Conservation (phyloP, 768 basidiomycete species). For the Naganishia vishniacii region DNA sequence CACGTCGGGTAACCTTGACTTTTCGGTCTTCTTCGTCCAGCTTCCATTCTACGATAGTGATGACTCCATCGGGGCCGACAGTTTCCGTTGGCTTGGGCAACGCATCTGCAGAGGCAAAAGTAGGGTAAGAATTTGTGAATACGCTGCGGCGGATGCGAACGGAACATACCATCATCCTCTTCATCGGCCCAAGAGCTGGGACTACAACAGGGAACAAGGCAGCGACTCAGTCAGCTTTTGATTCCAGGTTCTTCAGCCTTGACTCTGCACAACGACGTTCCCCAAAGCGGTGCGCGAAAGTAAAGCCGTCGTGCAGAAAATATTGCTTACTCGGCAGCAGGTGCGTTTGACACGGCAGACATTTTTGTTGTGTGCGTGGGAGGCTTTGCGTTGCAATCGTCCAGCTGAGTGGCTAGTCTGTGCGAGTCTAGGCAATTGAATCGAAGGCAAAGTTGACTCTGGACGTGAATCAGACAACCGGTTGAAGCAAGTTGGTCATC, state of each 20-base stretch:
- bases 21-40: constrained; percentile 90
- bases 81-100: constrained; percentile 58
- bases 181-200: constrained; percentile 15
- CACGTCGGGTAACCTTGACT: constrained; percentile 86
- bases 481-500: constrained; percentile 3
- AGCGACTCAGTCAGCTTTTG: not conserved
- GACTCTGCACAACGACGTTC: no score
- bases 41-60: constrained; percentile 73
- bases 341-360: constrained; percentile 10
- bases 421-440: no score
- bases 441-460: no score
- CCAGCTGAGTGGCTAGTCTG: no score
- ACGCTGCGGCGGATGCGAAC: not conserved
- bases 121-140: not conserved
- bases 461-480: no score
- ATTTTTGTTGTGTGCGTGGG: not conserved
- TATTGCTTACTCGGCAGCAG: constrained; percentile 20
- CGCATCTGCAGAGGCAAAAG: constrained; percentile 22
- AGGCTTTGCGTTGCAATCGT: not conserved
- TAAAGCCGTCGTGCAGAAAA: no score
- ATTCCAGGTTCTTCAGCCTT: not conserved
- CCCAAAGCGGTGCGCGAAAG: no score
- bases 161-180: constrained; percentile 2
- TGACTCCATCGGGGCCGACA: constrained; percentile 75
- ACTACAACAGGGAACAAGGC: not conserved